Percentiles rank a stretch among this genome's conserved stretches.
Evolutionary conservation across 352 stramenopile species (phyloP).

Genomic region (Pythium rishiriense): DNA sequence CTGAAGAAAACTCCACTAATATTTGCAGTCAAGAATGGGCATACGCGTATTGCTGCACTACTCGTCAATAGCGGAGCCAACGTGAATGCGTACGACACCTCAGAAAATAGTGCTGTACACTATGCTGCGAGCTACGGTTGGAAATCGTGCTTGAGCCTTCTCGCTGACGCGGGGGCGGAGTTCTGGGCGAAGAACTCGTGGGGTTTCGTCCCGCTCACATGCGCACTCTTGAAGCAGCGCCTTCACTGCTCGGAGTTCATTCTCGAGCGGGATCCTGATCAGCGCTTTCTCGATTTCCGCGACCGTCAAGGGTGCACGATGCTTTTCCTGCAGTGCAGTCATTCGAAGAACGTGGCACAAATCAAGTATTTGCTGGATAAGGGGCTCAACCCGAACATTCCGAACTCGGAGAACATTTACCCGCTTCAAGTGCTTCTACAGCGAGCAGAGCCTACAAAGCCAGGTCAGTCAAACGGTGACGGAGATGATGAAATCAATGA

Average conservation of each 20-base stretch:
- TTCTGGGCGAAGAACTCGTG: conserved; percentile 74
- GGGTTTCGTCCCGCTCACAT: conserved; percentile 73
- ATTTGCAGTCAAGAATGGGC: conserved; percentile 74
- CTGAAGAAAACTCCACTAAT: conserved; percentile 81
- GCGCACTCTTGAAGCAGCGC: conserved; percentile 65
- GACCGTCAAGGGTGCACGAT: conserved; percentile 76
- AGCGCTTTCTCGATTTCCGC: conserved; percentile 69
- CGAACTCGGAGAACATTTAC: conserved; percentile 58
- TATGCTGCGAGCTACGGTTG: conserved; percentile 80
- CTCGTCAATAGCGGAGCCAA: conserved; percentile 75
- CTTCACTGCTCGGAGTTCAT: conserved; percentile 62
- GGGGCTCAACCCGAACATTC: conserved; percentile 68
- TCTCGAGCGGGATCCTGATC: conserved; percentile 52
- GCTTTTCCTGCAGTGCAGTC: conserved; percentile 79
- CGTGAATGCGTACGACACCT: conserved; percentile 76
- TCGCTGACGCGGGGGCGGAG: conserved; percentile 55
- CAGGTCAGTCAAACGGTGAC: conserved; percentile 5
- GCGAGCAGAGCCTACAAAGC: conserved; percentile 25
- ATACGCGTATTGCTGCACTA: conserved; percentile 46
- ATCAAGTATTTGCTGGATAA: conserved; percentile 74
- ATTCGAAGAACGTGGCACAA: conserved; percentile 58
- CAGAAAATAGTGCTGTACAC: conserved; percentile 73
- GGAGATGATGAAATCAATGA: conserved; percentile 14
- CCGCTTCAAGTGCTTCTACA: conserved; percentile 61
- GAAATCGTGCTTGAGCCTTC: conserved; percentile 60